phyloP scores from a whole-genome alignment of 2,329 filamentous ascomycete species.

The Grosmannia penicillata region DNA sequence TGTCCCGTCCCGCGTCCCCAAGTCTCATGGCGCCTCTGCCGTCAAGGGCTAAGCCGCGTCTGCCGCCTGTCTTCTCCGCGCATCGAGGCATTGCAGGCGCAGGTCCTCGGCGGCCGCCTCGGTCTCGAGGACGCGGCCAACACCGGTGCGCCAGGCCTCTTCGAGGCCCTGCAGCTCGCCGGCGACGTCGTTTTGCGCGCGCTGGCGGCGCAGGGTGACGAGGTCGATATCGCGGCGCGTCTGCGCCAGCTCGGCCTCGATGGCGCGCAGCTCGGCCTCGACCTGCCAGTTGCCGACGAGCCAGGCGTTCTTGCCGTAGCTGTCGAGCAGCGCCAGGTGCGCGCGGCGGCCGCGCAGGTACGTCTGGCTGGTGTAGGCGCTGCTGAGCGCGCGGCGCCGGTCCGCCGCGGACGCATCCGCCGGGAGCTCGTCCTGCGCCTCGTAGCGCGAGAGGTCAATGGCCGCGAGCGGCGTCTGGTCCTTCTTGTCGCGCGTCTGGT shows the following conservation, averaged over 20 bases:
- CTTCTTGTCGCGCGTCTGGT: slow-evolving; percentile 3
- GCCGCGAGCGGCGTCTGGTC: slow-evolving; percentile 28
- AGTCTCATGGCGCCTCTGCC: background rate
- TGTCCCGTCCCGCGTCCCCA: too few species aligned
- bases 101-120: slow-evolving; percentile 70
- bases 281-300: slow-evolving; percentile 69
- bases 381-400: slow-evolving; percentile 50
- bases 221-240: slow-evolving; percentile 56
- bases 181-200: slow-evolving; percentile 53
- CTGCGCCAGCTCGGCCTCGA: slow-evolving; percentile 63
- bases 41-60: background rate
- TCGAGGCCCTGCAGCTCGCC: slow-evolving; percentile 59
- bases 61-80: slow-evolving; percentile 28
- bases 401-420: slow-evolving; percentile 10
- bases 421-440: slow-evolving; percentile 43
- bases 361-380: slow-evolving; percentile 31
- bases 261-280: slow-evolving; percentile 51
- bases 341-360: slow-evolving; percentile 36
- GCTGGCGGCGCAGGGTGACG: slow-evolving; percentile 55
- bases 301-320: slow-evolving; percentile 82
- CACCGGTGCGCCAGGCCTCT: slow-evolving; percentile 62
- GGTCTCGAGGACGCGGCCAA: slow-evolving; percentile 70
- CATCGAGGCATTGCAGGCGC: slow-evolving; percentile 49
- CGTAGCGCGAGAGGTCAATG: slow-evolving; percentile 72
- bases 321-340: slow-evolving; percentile 59